Percentiles rank a stretch among this genome's conserved stretches.
Conservation (phyloP, 345 rosid species). For the Populus davidiana region DNA sequence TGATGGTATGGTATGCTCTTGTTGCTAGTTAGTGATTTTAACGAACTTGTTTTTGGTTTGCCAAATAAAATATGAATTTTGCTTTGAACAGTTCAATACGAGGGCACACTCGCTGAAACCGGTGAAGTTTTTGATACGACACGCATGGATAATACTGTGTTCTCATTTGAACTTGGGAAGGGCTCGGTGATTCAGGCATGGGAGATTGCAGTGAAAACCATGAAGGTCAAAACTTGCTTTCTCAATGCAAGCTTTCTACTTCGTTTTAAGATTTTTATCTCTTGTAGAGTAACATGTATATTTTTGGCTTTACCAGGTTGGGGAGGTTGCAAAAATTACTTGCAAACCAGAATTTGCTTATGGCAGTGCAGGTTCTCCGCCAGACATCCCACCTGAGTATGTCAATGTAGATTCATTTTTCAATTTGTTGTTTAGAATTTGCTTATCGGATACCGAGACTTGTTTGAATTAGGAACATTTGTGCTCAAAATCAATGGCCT, state of each 20-base stretch:
- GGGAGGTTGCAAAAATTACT: conserved; percentile 87
- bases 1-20: conserved; percentile 75
- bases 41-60: background rate
- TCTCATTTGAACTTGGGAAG: conserved; percentile 82
- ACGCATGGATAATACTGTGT: conserved; percentile 75
- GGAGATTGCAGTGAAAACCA: conserved; percentile 79
- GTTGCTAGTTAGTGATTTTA: background rate
- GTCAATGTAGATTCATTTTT: conserved; percentile 7
- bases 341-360: conserved; percentile 96
- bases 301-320: conserved; percentile 51
- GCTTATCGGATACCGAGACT: background rate
- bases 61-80: background rate
- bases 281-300: background rate
- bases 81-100: conserved; percentile 69
- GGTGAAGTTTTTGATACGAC: conserved; percentile 89
- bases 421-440: background rate
- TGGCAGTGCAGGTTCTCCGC: conserved; percentile 83
- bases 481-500: background rate
- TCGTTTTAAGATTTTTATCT: too few species aligned
- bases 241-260: background rate
- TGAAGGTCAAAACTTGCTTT: conserved; percentile 54
- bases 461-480: background rate
- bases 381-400: conserved; percentile 88
- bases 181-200: conserved; percentile 84
- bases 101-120: conserved; percentile 75